These are phyloP conservation scores for Solanum hybrid DNA, from an alignment of 305 asterid genomes.

Conservation along the genomic window DNA sequence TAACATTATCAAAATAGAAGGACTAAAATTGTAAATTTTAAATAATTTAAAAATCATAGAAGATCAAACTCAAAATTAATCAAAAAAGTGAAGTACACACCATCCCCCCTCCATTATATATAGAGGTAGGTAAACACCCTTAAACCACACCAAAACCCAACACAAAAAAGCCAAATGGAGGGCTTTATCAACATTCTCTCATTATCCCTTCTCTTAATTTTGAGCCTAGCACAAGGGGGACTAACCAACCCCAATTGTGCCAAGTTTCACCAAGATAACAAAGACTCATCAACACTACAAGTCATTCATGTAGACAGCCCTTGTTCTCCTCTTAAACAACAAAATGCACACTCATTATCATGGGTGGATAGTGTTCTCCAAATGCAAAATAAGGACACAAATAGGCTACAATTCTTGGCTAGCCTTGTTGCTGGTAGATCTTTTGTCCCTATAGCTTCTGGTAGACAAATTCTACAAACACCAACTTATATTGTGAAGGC, in stretches of 20 bases:
- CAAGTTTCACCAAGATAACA: conserved; percentile 11
- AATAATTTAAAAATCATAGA: background rate
- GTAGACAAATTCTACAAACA: conserved; percentile 55
- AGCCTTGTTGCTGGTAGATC: conserved; percentile 66
- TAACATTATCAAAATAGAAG: background rate
- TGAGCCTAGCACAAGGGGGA: conserved; percentile 17
- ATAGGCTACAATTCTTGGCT: conserved; percentile 47
- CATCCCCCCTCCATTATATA: background rate
- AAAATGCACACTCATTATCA: conserved; percentile 19
- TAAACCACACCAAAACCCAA: background rate
- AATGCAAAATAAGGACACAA: conserved; percentile 57
- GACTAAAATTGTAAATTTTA: background rate
- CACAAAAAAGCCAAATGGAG: conserved; percentile 10
- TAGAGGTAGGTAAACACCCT: background rate
- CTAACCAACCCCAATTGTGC: conserved; percentile 22
- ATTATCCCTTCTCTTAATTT: background rate
- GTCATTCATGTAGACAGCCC: conserved; percentile 59
- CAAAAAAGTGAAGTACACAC: background rate
- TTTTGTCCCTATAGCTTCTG: conserved; percentile 64
- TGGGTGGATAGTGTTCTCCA: conserved; percentile 59
- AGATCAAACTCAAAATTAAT: background rate
- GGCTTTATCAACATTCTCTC: conserved; percentile 4
- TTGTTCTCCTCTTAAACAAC: conserved; percentile 50
- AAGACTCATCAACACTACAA: conserved; percentile 34
- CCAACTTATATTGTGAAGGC: conserved; percentile 66